phyloP scores from a whole-genome alignment of 129 eudicot genomes.

The Deinandra increscens region DNA sequence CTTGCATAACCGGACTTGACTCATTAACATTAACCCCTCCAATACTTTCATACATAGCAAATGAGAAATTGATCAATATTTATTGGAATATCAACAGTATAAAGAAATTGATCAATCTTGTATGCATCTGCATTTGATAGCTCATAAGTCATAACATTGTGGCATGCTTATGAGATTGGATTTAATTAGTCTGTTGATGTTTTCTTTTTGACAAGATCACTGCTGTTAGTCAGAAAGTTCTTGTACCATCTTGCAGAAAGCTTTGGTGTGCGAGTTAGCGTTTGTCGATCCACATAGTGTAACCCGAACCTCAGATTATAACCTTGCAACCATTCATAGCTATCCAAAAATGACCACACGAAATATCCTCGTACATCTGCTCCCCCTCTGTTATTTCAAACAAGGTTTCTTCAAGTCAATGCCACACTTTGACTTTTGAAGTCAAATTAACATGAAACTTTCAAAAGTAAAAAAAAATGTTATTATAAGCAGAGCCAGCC shows the following conservation, averaged over 20 bases:
- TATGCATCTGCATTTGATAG: too few relatives aligned
- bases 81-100: too few relatives aligned
- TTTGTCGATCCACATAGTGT: constrained; percentile 52
- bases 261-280: constrained; percentile 57
- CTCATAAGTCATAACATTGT: too few relatives aligned
- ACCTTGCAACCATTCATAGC: constrained; percentile 66
- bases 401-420: background rate
- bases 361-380: constrained; percentile 84
- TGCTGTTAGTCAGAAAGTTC: constrained; percentile 43
- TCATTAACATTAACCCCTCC: too few relatives aligned
- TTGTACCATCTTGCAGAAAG: constrained; percentile 70
- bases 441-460: constrained; percentile 3
- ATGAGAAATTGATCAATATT: too few relatives aligned
- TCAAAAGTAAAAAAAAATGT: background rate
- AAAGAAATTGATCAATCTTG: too few relatives aligned
- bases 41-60: too few relatives aligned
- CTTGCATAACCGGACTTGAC: too few relatives aligned
- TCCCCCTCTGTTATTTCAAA: constrained; percentile 44
- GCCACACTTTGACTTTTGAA: background rate
- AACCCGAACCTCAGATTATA: constrained; percentile 51
- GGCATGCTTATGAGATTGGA: background rate
- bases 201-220: constrained; percentile 9
- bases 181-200: constrained; percentile 11
- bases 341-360: constrained; percentile 66
- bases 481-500: too few relatives aligned